Evolutionary conservation across 371 early-diverging fungal species (phyloP).

Genomic region (Mortierella sp.): DNA sequence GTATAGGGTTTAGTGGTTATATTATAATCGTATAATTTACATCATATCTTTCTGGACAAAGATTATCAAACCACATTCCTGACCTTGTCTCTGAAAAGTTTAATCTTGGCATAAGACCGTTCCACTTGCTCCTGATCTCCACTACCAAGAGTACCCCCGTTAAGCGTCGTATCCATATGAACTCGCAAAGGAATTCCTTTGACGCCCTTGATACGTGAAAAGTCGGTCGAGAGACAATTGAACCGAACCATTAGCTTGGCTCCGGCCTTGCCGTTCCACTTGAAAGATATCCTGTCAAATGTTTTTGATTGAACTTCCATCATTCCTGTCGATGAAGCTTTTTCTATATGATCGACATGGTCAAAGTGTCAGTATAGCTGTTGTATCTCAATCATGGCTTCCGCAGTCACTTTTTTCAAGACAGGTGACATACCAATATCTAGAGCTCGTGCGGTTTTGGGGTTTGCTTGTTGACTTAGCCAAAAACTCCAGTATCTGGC

Average conservation of each 20-base stretch:
- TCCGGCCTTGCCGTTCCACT: conserved; percentile 78
- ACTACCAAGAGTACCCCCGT: not conserved
- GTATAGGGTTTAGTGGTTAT: too few species aligned
- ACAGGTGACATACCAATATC: conserved; percentile 17
- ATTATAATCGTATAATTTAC: too few species aligned
- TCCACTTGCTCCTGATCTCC: conserved; percentile 56
- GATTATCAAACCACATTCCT: not conserved
- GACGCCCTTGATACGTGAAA: conserved; percentile 87
- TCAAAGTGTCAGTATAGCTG: too few species aligned
- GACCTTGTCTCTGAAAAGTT: conserved; percentile 86
- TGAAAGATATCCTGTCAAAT: conserved; percentile 81
- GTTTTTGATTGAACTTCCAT: conserved; percentile 64
- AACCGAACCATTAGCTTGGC: conserved; percentile 81
- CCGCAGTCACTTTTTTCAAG: too few species aligned
- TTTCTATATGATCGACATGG: conserved; percentile 25
- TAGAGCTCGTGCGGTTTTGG: conserved; percentile 74
- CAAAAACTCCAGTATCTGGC: conserved; percentile 83
- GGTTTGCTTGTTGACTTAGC: conserved; percentile 76
- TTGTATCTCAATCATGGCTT: too few species aligned
- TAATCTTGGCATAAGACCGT: conserved; percentile 74
- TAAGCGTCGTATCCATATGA: conserved; percentile 62
- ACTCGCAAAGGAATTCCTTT: conserved; percentile 86
- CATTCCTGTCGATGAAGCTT: conserved; percentile 63
- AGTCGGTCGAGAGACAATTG: conserved; percentile 87
- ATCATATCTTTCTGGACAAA: too few species aligned